These are phyloP conservation scores for Colletotrichum sansevieriae DNA, from an alignment of 2,329 filamentous ascomycete species.

Conservation along the genomic window DNA sequence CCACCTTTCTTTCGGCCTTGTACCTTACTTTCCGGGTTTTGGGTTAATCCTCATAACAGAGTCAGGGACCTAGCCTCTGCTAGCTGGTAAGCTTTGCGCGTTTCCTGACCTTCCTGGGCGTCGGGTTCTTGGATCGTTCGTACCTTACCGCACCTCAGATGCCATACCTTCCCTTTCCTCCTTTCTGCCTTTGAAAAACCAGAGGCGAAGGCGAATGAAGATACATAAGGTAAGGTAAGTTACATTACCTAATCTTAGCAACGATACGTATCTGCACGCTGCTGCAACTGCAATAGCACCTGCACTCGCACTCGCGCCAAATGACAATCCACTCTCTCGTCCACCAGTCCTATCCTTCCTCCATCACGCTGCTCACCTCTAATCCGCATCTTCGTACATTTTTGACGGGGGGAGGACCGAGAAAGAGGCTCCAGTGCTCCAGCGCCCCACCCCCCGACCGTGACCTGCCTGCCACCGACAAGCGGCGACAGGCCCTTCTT, in stretches of 20 bases:
- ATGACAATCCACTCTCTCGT: constrained; percentile 1
- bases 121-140: too few species aligned
- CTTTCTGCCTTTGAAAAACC: not conserved
- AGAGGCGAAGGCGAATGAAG: too few species aligned
- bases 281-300: not conserved
- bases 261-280: too few species aligned
- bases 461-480: constrained; percentile 39
- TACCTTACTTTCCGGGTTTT: constrained; percentile 15
- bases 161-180: not conserved
- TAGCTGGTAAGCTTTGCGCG: not conserved
- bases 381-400: constrained; percentile 19
- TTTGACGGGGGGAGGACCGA: constrained; percentile 14
- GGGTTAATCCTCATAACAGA: constrained; percentile 22
- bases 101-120: too few species aligned
- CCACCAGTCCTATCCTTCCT: constrained; percentile 15
- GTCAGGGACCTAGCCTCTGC: constrained; percentile 21
- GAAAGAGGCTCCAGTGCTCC: constrained; percentile 35
- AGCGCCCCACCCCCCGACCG: constrained; percentile 35
- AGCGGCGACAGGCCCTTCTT: constrained; percentile 35
- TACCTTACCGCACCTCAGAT: too few species aligned
- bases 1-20: constrained; percentile 18
- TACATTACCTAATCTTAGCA: not conserved
- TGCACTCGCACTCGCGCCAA: constrained; percentile 2
- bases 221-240: too few species aligned
- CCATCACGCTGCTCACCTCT: constrained; percentile 14